These are phyloP conservation scores for Coemansia reversa DNA, from an alignment of 192 early-diverging fungal genomes.

Conservation along the genomic window DNA sequence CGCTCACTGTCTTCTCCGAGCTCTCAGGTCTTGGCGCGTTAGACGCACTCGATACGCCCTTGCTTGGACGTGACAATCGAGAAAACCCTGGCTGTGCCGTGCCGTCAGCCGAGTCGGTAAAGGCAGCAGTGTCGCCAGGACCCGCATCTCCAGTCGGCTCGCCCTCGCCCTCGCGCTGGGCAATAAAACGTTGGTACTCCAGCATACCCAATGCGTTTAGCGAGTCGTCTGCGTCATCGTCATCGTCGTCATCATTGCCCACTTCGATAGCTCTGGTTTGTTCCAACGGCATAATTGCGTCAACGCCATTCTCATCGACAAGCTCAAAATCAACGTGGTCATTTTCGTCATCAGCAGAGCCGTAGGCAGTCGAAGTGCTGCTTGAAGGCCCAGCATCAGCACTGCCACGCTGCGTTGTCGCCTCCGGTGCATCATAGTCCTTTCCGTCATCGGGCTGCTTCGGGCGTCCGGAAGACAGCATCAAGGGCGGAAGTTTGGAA, in stretches of 20 bases:
- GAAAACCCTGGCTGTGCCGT: not conserved
- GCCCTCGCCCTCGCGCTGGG: constrained; percentile 15
- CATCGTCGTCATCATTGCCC: constrained; percentile 11
- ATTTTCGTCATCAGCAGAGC: constrained; percentile 8
- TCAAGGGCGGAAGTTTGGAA: constrained; percentile 76
- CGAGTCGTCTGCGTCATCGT: constrained; percentile 20
- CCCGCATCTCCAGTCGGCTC: not conserved
- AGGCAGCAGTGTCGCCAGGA: constrained; percentile 15
- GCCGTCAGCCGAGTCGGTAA: constrained; percentile 7
- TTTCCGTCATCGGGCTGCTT: constrained; percentile 3
- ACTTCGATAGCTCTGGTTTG: not conserved
- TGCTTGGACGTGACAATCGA: not conserved
- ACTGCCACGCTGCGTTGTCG: not conserved
- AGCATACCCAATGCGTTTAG: constrained; percentile 21
- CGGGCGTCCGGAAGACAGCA: constrained; percentile 59
- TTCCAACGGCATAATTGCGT: not conserved
- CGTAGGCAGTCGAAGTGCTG: constrained; percentile 2
- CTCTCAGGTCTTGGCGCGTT: not conserved
- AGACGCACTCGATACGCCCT: not conserved
- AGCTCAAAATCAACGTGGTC: not conserved
- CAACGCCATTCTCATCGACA: not conserved
- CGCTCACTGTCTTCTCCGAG: constrained; percentile 21
- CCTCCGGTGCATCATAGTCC: not conserved
- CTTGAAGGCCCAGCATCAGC: not conserved
- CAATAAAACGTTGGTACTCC: constrained; percentile 50